A percentile compares a stretch with the other conserved stretches of the same genome.
Evolutionary conservation across 345 rosid genomes (phyloP).

Genomic region (Salix koriyanagi): DNA sequence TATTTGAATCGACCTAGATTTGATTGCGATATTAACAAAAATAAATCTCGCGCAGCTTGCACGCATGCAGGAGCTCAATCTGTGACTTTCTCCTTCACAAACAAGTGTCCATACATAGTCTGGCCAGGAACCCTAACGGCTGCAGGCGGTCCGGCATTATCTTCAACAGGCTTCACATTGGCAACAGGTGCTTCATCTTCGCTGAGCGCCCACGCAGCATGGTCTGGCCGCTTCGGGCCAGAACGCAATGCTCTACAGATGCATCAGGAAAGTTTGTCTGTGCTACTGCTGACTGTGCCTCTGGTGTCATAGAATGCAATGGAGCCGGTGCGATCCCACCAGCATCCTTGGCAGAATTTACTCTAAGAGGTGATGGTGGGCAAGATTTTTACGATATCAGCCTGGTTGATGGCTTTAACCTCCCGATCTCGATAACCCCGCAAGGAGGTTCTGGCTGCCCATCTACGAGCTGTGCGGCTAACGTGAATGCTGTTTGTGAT

Average conservation of each 20-base stretch:
- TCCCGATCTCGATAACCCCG: too few species aligned
- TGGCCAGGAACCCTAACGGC: background rate
- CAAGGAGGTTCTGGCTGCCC: too few species aligned
- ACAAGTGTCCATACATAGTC: background rate
- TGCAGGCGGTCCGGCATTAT: background rate
- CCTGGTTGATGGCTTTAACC: too few species aligned
- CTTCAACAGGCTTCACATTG: conserved; percentile 36
- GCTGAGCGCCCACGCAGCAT: conserved; percentile 26
- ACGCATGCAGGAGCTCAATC: background rate
- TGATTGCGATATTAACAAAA: too few species aligned
- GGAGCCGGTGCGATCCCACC: conserved; percentile 41
- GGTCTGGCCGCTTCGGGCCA: conserved; percentile 54
- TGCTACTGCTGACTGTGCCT: conserved; percentile 41
- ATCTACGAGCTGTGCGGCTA: too few species aligned
- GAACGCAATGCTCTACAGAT: conserved; percentile 34
- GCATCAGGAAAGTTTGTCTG: conserved; percentile 32
- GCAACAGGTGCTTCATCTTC: conserved; percentile 18
- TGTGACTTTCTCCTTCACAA: background rate
- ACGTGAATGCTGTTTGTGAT: conserved; percentile 10
- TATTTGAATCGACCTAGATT: too few species aligned
- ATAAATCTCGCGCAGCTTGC: too few species aligned
- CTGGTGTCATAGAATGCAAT: conserved; percentile 25
- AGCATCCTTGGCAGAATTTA: too few species aligned
- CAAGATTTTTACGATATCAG: too few species aligned
- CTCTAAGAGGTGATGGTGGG: too few species aligned